Conservation (phyloP, 202 grass and related monocot species). For the Digitaria exilis region DNA sequence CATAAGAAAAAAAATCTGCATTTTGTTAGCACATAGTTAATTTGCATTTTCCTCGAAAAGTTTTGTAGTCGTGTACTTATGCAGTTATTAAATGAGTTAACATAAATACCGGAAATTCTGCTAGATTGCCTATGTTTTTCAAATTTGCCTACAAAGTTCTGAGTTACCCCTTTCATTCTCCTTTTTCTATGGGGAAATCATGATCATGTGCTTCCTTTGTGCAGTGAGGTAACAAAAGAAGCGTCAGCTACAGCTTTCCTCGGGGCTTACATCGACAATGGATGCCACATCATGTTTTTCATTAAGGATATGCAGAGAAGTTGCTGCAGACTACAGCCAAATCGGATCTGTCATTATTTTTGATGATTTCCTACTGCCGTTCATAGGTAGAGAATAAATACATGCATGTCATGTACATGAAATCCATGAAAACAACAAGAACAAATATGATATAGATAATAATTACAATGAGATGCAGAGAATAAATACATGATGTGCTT, state of each 20-base stretch:
- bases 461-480: no score
- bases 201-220: conserved; percentile 16
- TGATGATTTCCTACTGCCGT: no score
- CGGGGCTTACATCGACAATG: not conserved
- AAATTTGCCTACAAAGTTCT: not conserved
- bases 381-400: not conserved
- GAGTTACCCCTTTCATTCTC: not conserved
- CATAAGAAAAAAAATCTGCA: not conserved
- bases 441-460: not conserved
- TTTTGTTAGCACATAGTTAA: conserved; percentile 6
- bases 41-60: not conserved
- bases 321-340: not conserved
- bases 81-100: not conserved
- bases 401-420: not conserved
- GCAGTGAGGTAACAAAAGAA: conserved; percentile 26
- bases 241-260: not conserved
- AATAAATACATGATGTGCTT: no score
- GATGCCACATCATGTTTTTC: no score
- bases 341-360: not conserved
- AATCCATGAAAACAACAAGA: not conserved
- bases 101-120: not conserved
- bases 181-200: not conserved
- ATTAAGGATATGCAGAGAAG: no score
- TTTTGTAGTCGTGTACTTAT: not conserved
- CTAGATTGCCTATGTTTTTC: not conserved